These are phyloP conservation scores for Eutrema heterophyllum DNA, from an alignment of 345 rosid species.

Conservation along the genomic window DNA sequence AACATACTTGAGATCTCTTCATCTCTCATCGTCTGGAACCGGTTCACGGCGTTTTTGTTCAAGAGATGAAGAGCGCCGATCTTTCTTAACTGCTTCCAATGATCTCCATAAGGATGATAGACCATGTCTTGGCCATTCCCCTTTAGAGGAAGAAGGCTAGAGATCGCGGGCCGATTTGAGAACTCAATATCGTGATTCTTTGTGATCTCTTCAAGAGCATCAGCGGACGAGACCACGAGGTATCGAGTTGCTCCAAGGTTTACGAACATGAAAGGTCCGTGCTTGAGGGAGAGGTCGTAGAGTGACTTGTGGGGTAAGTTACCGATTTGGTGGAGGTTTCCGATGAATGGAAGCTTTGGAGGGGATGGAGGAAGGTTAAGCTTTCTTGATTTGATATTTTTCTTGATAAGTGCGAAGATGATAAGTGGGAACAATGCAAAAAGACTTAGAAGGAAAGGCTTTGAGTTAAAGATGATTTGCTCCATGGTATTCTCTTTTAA, in stretches of 20 bases:
- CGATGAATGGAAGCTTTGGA: slow-evolving; percentile 21
- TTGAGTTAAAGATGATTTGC: neutral
- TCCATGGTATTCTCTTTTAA: neutral
- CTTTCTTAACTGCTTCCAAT: slow-evolving; percentile 27
- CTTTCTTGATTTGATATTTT: neutral
- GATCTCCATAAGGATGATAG: slow-evolving; percentile 31
- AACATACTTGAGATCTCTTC: slow-evolving; percentile 30
- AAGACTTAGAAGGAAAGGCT: neutral
- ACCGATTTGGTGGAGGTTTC: slow-evolving; percentile 26
- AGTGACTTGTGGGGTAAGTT: slow-evolving; percentile 29
- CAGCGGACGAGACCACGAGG: slow-evolving; percentile 27
- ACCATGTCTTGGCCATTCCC: slow-evolving; percentile 25
- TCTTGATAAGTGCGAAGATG: neutral
- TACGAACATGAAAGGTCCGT: slow-evolving; percentile 28
- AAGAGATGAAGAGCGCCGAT: slow-evolving; percentile 11
- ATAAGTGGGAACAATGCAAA: slow-evolving; percentile 6
- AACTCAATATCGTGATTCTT: slow-evolving; percentile 22
- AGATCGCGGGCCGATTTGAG: slow-evolving; percentile 13
- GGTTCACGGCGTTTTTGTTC: slow-evolving; percentile 11
- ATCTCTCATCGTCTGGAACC: slow-evolving; percentile 23
- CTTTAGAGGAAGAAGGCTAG: neutral
- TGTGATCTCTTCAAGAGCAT: slow-evolving; percentile 16
- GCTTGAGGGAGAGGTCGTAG: slow-evolving; percentile 10
- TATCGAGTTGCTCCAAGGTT: slow-evolving; percentile 24
- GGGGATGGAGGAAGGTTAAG: slow-evolving; percentile 33